Evolutionary conservation across 257 asterid genomes (phyloP).

Genomic region (Solanum virginianum): DNA sequence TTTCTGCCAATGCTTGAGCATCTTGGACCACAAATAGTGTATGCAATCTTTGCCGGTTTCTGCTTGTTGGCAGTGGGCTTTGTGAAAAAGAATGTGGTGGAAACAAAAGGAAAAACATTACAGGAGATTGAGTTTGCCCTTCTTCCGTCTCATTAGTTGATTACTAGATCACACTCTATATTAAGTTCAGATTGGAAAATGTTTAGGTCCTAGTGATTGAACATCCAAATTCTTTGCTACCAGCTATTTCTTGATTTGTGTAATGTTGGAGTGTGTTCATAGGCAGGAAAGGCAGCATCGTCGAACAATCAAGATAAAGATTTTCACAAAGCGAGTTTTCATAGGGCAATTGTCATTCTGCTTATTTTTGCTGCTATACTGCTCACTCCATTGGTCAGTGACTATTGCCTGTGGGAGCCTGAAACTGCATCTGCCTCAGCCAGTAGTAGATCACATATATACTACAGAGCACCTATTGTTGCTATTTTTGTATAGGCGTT

Average conservation of each 20-base stretch:
- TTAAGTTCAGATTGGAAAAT: not conserved
- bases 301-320: not conserved
- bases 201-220: not conserved
- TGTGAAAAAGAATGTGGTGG: conserved; percentile 56
- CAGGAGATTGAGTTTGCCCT: conserved; percentile 82
- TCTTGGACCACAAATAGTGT: conserved; percentile 62
- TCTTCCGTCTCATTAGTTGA: conserved; percentile 30
- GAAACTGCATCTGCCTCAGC: not conserved
- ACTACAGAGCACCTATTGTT: not conserved
- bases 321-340: not conserved
- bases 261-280: not conserved
- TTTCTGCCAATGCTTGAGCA: conserved; percentile 66
- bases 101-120: conserved; percentile 82
- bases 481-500: not conserved
- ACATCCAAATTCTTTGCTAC: not conserved
- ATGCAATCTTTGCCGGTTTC: conserved; percentile 41
- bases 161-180: not conserved
- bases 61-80: conserved; percentile 45
- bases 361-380: not conserved
- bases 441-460: not conserved
- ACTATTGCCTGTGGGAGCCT: not conserved
- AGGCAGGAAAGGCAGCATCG: not conserved
- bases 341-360: not conserved
- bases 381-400: not conserved
- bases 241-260: not conserved